Conservation (phyloP, 1,284 basidiomycete genomes). For the Ceratobasidium sp. region DNA sequence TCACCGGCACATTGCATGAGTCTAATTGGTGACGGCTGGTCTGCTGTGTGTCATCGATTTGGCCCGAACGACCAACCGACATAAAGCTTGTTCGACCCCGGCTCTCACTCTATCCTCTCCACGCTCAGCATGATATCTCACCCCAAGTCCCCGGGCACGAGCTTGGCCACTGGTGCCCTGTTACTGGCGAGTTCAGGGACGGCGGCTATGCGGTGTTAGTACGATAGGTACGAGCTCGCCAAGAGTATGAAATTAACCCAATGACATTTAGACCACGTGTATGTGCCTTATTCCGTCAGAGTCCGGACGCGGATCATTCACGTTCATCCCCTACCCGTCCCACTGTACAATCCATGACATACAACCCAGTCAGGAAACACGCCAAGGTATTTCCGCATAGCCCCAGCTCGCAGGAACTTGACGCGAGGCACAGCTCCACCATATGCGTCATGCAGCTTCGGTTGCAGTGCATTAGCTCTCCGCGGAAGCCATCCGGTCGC, state of each 20-base stretch:
- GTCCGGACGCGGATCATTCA: too few species aligned
- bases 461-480: too few species aligned
- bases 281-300: too few species aligned
- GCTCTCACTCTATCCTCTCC: not conserved
- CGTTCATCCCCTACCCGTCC: too few species aligned
- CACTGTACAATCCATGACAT: too few species aligned
- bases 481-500: too few species aligned
- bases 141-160: not conserved
- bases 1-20: not conserved
- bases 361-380: too few species aligned
- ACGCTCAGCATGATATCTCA: not conserved
- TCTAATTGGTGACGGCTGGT: not conserved
- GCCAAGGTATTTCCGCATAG: too few species aligned
- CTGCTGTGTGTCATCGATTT: slow-evolving; percentile 8
- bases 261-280: too few species aligned
- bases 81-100: not conserved
- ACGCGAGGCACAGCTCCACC: too few species aligned
- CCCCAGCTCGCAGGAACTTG: too few species aligned
- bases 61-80: not conserved
- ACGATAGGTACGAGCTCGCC: slow-evolving; percentile 14
- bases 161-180: not conserved
- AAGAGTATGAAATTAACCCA: not conserved
- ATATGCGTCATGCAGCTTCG: too few species aligned
- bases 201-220: slow-evolving; percentile 8
- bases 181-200: not conserved